Evolutionary conservation across 2,329 filamentous ascomycete species (phyloP).

Genomic region (Cytospora piceicola): DNA sequence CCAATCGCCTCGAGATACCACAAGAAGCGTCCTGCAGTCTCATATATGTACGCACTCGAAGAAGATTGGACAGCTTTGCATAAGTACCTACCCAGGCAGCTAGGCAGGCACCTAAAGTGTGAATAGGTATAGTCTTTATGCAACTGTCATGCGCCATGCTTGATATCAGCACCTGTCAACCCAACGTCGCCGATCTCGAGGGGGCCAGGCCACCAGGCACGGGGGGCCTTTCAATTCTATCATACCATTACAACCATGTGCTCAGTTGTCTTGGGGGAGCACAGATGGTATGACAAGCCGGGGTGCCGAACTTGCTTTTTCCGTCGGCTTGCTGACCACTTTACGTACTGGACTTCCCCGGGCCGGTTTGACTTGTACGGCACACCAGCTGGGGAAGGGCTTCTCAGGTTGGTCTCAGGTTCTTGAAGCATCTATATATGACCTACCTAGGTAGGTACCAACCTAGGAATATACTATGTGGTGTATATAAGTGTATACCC

Average conservation of each 20-base stretch:
- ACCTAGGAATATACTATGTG: too few species aligned
- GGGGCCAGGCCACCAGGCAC: background rate
- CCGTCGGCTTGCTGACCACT: background rate
- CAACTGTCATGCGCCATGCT: background rate
- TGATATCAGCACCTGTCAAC: background rate
- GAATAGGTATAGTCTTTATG: too few species aligned
- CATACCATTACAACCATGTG: background rate
- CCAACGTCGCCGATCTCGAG: background rate
- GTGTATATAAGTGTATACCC: too few species aligned
- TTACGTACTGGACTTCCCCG: background rate
- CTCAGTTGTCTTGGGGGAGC: background rate
- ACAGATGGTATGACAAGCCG: background rate
- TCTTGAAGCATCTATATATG: too few species aligned
- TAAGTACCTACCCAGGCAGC: background rate
- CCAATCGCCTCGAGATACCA: background rate
- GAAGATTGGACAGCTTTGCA: background rate
- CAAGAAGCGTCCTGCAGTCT: slow-evolving; percentile 1
- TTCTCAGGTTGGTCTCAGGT: too few species aligned
- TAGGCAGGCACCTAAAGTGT: too few species aligned
- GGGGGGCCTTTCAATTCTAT: background rate
- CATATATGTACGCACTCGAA: background rate
- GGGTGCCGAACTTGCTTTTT: background rate
- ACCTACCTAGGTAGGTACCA: too few species aligned
- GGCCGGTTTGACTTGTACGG: background rate
- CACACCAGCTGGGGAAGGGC: background rate